Base-by-base conservation (phyloP, 169 alveolate species). In the Plasmodium fragile region DNA sequence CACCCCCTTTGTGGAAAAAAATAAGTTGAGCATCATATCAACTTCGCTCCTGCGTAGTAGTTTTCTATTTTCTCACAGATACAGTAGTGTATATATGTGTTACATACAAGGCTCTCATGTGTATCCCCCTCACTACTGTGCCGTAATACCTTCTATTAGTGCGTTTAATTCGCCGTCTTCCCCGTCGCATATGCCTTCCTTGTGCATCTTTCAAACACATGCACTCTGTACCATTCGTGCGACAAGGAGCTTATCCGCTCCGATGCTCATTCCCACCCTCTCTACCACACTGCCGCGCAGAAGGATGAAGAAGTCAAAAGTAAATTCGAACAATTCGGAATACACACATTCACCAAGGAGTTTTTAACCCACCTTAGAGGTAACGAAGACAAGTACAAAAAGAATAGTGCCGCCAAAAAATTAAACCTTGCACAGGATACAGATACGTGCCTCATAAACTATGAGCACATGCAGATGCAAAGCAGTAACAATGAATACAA, bases 341-440 rank as follows among this genome's bases (percentile, higher is more conserved):
- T 87, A 87, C 16, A 36, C 32, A 78, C 71, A 55, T 87, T 77
- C 39, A 22, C 81, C 49, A 87, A 75, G 22, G 93, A 77, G 41
- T 87, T 87, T 52, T 77, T 87, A 87, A 30, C 49, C 34, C 93
- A 87, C 52, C 78, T 78, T 25, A 87, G 81, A 78, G 70, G 78
- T 30, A 87, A 87, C 55, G 82, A 87, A 78, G 93, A 87, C 78
- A 87, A 70, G 81, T 87, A 87, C 75, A 87, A 87, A 53, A 59
- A 69, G 5, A 87, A 78, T 36, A 87, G 71, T 28, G 22, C 49
- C 53, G 7, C 30, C n/a, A 73, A 43, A 16, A 75, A 18, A 25
- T 45, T 73, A 49, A 22, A 49, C 8, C 34, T 30, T 7, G 30
- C 16, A 30, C 77, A 73, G 7, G 65, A 69, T 16, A 83, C 45